Conservation (phyloP, 2,329 filamentous ascomycete species). For the Aspergillaceae sp. region DNA sequence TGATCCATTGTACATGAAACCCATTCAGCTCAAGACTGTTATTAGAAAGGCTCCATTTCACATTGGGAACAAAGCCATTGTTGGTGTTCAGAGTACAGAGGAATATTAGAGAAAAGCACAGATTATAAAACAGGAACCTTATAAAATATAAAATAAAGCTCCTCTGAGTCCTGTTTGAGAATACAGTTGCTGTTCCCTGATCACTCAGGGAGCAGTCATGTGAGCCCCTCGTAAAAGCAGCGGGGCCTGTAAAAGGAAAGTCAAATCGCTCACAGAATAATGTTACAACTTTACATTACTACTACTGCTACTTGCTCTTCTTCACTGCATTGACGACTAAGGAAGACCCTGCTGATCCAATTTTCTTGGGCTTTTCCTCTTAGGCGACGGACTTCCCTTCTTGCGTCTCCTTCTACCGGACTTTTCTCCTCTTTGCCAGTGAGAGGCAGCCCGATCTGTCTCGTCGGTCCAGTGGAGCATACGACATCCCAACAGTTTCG, state of each 20-base stretch:
- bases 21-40: constrained; percentile 53
- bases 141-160: no score
- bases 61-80: constrained; percentile 54
- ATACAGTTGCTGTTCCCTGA: no score
- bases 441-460: constrained; percentile 15
- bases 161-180: no score
- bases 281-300: no score
- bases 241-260: constrained; percentile 3
- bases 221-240: no score
- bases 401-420: not conserved
- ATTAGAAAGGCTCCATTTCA: constrained; percentile 59
- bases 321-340: constrained; percentile 18
- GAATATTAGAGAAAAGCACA: not conserved
- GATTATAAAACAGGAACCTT: no score
- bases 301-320: constrained; percentile 1
- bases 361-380: no score
- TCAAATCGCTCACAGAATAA: no score
- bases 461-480: constrained; percentile 1
- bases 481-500: not conserved
- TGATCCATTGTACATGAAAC: constrained; percentile 51
- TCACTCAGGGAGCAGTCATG: no score
- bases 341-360: constrained; percentile 6
- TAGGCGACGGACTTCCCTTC: not conserved
- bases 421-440: constrained; percentile 1
- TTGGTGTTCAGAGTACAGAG: constrained; percentile 56